A percentile compares a stretch with the other conserved stretches of the same genome.
Conservation (phyloP, 176 grass and related monocot genomes). For the Rhynchospora breviuscula region DNA sequence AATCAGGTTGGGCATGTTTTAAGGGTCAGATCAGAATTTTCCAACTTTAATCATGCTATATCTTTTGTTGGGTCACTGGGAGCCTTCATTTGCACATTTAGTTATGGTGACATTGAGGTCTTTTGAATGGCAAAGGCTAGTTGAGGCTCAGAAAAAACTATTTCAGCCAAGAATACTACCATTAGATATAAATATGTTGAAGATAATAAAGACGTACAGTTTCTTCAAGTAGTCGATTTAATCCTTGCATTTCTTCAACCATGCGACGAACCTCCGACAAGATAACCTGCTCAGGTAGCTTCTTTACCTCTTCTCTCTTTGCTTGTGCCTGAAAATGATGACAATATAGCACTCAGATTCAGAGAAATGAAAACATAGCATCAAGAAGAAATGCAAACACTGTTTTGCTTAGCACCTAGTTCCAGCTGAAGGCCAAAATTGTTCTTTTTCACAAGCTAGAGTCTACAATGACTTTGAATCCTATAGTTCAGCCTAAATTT, state of each 20-base stretch:
- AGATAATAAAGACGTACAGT: slow-evolving; percentile 48
- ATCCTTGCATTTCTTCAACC: slow-evolving; percentile 82
- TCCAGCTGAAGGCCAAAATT: background rate
- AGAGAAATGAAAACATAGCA: background rate
- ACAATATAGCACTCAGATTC: background rate
- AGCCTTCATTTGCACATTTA: background rate
- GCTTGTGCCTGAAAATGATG: slow-evolving; percentile 54
- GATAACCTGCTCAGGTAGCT: slow-evolving; percentile 61
- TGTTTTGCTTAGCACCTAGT: background rate
- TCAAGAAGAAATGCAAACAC: background rate
- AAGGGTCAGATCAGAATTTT: too few relatives aligned
- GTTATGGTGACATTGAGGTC: background rate
- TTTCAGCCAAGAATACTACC: background rate
- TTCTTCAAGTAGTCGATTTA: slow-evolving; percentile 82
- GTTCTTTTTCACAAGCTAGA: background rate
- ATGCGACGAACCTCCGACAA: slow-evolving; percentile 81
- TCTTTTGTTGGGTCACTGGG: background rate
- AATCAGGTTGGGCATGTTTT: too few relatives aligned
- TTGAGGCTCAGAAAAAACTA: background rate
- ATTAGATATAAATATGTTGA: slow-evolving; percentile 8
- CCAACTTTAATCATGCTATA: background rate
- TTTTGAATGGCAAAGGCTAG: background rate
- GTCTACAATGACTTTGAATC: background rate
- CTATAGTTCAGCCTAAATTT: background rate
- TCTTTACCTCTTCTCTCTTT: slow-evolving; percentile 45